Evolutionary conservation across 106 monocot genomes (phyloP).

Genomic region (Allium sativum): DNA sequence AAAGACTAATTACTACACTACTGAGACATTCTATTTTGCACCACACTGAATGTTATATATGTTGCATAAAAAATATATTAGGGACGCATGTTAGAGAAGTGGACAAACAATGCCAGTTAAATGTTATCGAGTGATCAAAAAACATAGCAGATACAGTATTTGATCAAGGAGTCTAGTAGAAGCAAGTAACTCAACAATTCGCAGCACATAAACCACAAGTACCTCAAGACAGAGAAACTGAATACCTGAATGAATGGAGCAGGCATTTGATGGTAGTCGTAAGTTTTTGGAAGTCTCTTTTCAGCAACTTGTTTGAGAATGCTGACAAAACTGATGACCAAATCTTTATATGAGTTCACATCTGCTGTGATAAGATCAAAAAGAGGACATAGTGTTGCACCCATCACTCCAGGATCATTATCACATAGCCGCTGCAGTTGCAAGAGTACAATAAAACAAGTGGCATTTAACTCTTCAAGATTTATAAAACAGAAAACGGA

Average conservation of each 20-base stretch:
- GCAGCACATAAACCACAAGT: too few species aligned
- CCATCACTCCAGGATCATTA: constrained; percentile 99
- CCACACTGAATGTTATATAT: too few species aligned
- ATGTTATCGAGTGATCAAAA: too few species aligned
- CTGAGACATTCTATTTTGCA: neutral
- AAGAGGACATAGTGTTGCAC: constrained; percentile 90
- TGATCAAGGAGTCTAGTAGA: too few species aligned
- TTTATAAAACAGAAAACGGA: neutral
- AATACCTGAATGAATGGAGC: constrained; percentile 98
- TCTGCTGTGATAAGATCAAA: constrained; percentile 84
- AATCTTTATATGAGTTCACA: constrained; percentile 82
- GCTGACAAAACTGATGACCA: constrained; percentile 85
- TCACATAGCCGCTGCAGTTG: constrained; percentile 76
- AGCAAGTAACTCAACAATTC: too few species aligned
- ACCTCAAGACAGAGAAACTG: neutral
- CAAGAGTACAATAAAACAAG: neutral
- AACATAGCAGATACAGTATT: too few species aligned
- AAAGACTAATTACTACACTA: neutral
- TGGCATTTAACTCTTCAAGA: neutral
- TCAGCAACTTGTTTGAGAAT: constrained; percentile 98
- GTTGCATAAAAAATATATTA: too few species aligned
- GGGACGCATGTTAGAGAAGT: too few species aligned
- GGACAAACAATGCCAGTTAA: too few species aligned
- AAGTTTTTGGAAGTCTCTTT: constrained; percentile 79
- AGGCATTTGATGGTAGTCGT: constrained; percentile 98